phyloP scores from a whole-genome alignment of 2,329 filamentous ascomycete genomes.

The Boeremia lycopersici region DNA sequence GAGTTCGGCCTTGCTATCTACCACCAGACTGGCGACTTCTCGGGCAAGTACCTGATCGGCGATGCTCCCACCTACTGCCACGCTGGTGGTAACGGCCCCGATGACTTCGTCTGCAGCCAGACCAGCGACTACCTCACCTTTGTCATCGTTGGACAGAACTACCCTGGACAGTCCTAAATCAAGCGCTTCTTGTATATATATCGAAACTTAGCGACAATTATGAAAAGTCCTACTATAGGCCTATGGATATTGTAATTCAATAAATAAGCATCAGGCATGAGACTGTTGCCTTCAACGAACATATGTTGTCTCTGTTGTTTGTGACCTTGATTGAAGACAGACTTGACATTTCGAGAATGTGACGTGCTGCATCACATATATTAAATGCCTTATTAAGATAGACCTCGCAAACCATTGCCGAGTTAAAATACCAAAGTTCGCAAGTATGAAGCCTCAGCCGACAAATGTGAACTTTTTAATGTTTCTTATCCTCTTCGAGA shows the following conservation, averaged over 20 bases:
- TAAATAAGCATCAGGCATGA: background rate
- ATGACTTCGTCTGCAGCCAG: constrained; percentile 30
- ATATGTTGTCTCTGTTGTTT: background rate
- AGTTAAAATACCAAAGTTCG: background rate
- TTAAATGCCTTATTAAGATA: background rate
- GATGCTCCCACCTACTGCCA: constrained; percentile 26
- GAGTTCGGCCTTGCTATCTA: constrained; percentile 22
- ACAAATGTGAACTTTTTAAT: background rate
- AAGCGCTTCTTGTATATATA: constrained; percentile 5
- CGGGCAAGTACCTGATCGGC: constrained; percentile 19
- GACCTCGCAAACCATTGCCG: background rate
- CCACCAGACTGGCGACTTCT: constrained; percentile 19
- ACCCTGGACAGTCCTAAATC: background rate
- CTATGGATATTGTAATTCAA: background rate
- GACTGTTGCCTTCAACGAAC: background rate
- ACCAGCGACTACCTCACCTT: constrained; percentile 10
- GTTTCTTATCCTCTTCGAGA: background rate
- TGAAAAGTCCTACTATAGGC: background rate
- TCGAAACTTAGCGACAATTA: constrained; percentile 7
- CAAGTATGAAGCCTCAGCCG: background rate
- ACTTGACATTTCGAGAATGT: background rate
- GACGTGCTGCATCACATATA: background rate
- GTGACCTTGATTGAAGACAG: background rate
- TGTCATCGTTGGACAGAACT: constrained; percentile 17
- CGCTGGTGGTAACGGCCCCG: constrained; percentile 24